Evolutionary conservation across 164 flowering plant genomes (phyloP), one percentile per base, ranked within the genome.

Genomic region (Magnolia changhungtana): DNA sequence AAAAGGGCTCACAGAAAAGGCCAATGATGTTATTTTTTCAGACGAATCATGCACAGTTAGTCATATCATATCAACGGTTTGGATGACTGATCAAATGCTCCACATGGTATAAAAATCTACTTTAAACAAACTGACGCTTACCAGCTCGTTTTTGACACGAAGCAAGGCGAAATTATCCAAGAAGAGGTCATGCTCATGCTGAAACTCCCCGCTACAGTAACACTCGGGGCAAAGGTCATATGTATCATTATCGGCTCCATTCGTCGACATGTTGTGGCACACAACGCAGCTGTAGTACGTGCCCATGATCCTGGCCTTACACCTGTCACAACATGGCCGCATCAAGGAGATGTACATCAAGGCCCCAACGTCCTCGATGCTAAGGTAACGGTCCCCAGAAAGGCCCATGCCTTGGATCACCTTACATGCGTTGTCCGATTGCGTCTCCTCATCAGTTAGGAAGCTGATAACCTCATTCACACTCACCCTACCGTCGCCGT

Each of bases 301-400:
- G 19, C 75, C 52, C 10, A 8, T 58, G 75, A 73, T 73, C 67
- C 31, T 73, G 20, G 4, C 7, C 24, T 8, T 73, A 10, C 75
- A 73, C 4, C 52, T 6, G 8, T 73, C 19, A 13, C 75, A 73
- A 50, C 51, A 19, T 4, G 75, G 75, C 67, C 75, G 27, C 67
- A 61, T 73, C 66, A 73, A 66, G 20, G 16, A 18, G 23, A 21
- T 50, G 63, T 73, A 73, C 75, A 51, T 59, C 51, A 73, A 6
- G 52, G 75, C 75, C 50, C 59, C 75, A 27, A 73, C 75, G 7
- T 73, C 66, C 52, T 73, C 75, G 16, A 73, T 10, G 21, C 13
- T 29, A n/a, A 73, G 75, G 3, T 27, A 73, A 20, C 23, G 18
- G 75, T n/a, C 19, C 1, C 3, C 10, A 7, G 24, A 10, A 5